Percentiles rank a stretch among this genome's conserved stretches.
Conservation (phyloP, 2,329 filamentous ascomycete genomes). For the Trichoderma aggressivum region DNA sequence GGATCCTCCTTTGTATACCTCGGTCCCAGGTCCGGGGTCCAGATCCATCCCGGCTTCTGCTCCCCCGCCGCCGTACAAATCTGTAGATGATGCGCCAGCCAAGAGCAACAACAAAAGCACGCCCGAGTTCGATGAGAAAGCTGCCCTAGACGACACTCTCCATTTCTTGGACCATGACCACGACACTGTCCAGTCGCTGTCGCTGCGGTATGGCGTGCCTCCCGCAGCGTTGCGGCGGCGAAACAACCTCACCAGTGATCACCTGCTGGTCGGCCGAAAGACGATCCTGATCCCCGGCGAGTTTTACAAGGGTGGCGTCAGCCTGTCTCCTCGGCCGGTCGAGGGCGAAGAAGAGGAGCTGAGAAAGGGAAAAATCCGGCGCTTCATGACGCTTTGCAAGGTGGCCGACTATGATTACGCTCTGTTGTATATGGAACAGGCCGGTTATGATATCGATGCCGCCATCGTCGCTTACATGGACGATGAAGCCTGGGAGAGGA, state of each 20-base stretch:
- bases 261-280: conserved; percentile 65
- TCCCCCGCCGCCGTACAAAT: conserved; percentile 38
- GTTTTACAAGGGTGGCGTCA: conserved; percentile 64
- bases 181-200: conserved; percentile 66
- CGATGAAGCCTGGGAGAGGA: conserved; percentile 73
- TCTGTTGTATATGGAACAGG: conserved; percentile 69
- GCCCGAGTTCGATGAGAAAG: conserved; percentile 30
- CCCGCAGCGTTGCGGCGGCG: conserved; percentile 57
- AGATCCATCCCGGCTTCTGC: conserved; percentile 25
- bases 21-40: conserved; percentile 30
- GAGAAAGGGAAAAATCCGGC: conserved; percentile 65
- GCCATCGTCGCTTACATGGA: conserved; percentile 64
- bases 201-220: conserved; percentile 69
- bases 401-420: conserved; percentile 74
- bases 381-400: conserved; percentile 78
- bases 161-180: conserved; percentile 71
- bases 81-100: conserved; percentile 25
- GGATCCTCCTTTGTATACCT: conserved; percentile 64
- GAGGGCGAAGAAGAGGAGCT: conserved; percentile 72
- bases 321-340: conserved; percentile 66
- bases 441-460: conserved; percentile 60
- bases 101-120: conserved; percentile 30
- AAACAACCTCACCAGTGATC: conserved; percentile 70
- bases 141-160: conserved; percentile 58
- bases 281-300: conserved; percentile 69